phyloP scores from a whole-genome alignment of 1,139 yeast genomes.

The Pichia sp. region DNA sequence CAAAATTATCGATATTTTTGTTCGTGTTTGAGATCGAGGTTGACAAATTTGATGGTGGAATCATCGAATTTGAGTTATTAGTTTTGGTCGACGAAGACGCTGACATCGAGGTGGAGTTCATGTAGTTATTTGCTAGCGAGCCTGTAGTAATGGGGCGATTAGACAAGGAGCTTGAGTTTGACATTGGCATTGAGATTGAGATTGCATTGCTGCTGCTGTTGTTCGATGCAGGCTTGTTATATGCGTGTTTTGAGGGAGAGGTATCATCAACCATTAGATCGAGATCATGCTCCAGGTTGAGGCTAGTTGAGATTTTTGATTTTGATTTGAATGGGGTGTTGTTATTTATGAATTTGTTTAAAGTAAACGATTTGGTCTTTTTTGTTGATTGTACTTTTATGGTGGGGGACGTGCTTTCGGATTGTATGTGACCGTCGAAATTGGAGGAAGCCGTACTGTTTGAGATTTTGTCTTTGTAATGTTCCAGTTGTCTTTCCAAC shows the following conservation, averaged over 20 bases:
- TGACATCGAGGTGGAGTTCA: neutral
- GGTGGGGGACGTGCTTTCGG: neutral
- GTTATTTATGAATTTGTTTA: slow-evolving; percentile 2
- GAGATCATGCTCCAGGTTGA: neutral
- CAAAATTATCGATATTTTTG: neutral
- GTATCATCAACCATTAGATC: slow-evolving; percentile 19
- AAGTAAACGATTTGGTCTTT: slow-evolving; percentile 5
- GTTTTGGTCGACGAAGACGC: slow-evolving; percentile 46
- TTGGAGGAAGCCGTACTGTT: slow-evolving; percentile 2
- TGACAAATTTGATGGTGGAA: slow-evolving; percentile 1
- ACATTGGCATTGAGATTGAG: neutral
- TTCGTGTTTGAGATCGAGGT: neutral
- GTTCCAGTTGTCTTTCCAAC: slow-evolving; percentile 13
- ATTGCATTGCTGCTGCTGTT: neutral
- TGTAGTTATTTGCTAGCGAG: neutral
- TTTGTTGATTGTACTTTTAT: slow-evolving; percentile 3
- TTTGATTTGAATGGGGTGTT: neutral
- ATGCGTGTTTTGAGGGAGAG: slow-evolving; percentile 17
- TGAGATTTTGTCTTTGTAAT: slow-evolving; percentile 14
- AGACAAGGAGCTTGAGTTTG: neutral
- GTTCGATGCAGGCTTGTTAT: slow-evolving; percentile 5
- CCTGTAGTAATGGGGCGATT: slow-evolving; percentile 12
- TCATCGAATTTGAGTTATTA: slow-evolving; percentile 24
- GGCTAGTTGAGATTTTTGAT: neutral
- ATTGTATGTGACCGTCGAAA: neutral